Base-by-base conservation (phyloP, 306 rosid species). In the Cucumis melo region DNA sequence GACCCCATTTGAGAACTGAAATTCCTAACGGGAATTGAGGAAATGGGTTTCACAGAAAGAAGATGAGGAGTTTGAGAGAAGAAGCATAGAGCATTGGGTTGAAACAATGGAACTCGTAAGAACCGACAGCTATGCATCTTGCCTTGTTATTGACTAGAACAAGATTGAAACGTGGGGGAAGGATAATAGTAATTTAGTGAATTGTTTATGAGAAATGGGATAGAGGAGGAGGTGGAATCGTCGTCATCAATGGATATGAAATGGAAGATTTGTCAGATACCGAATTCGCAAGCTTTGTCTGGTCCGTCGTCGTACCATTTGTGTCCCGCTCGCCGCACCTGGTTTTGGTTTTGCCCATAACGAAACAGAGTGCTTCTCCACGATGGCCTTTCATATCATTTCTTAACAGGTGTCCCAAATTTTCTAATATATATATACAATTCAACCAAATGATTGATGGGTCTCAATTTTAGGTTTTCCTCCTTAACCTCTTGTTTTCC, bases 1-100 rank as follows among this genome's bases (percentile, higher is more conserved):
- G 64, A 78, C 76, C 60, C 82, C 90, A 89, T 89, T 72, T 77
- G 83, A 10, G 87, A 80, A 81, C 81, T 73, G 21, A 86, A 5
- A 7, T 38, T 78, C 20, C 67, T 42, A 19, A 39, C 24, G 56
- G 81, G 57, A 13, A 74, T 16, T 57, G 12, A n/a, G 27, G 83
- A 75, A 73, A 82, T 0, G 5, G 77, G 7, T 36, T 42, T 56
- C 59, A 67, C 50, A 74, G 83, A 70, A 3, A 53, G 75, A 42
- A 34, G 21, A 5, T 82, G 86, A 62, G 77, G 41, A 44, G 77
- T 80, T 7, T 79, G 63, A 48, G 81, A 51, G 67, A 76, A n/a
- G 34, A 75, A 38, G 75, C 48, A 27, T 57, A 46, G 48, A 77
- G 44, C 8, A 48, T 24, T 48, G 74, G 32, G 38, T n/a, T 51